Evolutionary conservation across 1,139 yeast genomes (phyloP).

Genomic region (Yamadazyma triangularis): DNA sequence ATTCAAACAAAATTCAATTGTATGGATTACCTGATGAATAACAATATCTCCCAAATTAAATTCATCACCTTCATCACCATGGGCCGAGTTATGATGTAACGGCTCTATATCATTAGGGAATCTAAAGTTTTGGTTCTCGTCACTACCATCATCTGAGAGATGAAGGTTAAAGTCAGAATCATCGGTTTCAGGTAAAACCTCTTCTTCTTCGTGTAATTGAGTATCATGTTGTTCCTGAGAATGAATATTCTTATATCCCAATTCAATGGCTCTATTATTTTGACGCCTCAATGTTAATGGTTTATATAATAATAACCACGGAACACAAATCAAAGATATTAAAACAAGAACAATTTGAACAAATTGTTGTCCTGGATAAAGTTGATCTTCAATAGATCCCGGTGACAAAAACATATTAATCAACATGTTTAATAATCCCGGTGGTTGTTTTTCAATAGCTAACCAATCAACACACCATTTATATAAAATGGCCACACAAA

Average conservation of each 20-base stretch:
- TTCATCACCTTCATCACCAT: slow-evolving; percentile 47
- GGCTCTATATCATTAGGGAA: slow-evolving; percentile 50
- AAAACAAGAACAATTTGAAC: slow-evolving; percentile 57
- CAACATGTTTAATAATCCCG: slow-evolving; percentile 76
- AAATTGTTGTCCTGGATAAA: slow-evolving; percentile 59
- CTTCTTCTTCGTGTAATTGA: slow-evolving; percentile 20
- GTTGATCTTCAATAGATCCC: slow-evolving; percentile 62
- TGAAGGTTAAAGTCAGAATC: slow-evolving; percentile 7
- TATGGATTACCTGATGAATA: slow-evolving; percentile 77
- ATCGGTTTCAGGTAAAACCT: slow-evolving; percentile 18
- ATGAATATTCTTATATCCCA: slow-evolving; percentile 40
- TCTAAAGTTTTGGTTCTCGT: slow-evolving; percentile 23
- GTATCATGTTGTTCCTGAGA: slow-evolving; percentile 32
- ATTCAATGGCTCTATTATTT: slow-evolving; percentile 27
- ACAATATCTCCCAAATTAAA: slow-evolving; percentile 68
- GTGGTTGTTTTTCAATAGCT: slow-evolving; percentile 64
- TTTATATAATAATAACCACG: slow-evolving; percentile 66
- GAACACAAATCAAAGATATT: slow-evolving; percentile 69
- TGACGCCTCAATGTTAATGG: slow-evolving; percentile 51
- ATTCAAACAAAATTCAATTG: slow-evolving; percentile 74
- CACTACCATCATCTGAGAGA: slow-evolving; percentile 17
- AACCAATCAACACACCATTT: slow-evolving; percentile 81
- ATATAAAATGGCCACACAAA: slow-evolving; percentile 66
- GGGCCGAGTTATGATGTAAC: slow-evolving; percentile 21
- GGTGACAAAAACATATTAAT: slow-evolving; percentile 80